Evolutionary conservation across 148 eudicot genomes (phyloP).

Genomic region (Salicornia ramosissima): DNA sequence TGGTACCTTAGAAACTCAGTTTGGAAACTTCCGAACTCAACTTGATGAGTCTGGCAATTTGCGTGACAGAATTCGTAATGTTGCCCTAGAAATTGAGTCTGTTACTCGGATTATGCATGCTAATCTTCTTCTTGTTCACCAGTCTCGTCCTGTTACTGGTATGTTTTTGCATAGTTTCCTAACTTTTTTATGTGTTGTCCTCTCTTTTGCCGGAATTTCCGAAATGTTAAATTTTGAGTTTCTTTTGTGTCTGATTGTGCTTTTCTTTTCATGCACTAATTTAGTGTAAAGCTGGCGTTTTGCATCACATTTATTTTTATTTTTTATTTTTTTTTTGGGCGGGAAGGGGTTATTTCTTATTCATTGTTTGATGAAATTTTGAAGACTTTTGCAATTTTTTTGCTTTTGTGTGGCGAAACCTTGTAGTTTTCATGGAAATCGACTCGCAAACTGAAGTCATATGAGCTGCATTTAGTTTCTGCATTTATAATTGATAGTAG

Average conservation of each 20-base stretch:
- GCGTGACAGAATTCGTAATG: slow-evolving; percentile 57
- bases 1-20: slow-evolving; percentile 51
- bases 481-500: neutral
- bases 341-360: no score
- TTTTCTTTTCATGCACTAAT: no score
- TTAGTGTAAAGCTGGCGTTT: neutral
- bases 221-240: neutral
- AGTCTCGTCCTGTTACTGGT: slow-evolving; percentile 77
- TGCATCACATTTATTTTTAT: neutral
- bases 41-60: slow-evolving; percentile 61
- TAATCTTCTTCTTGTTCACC: slow-evolving; percentile 72
- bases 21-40: slow-evolving; percentile 56
- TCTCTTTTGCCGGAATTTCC: neutral
- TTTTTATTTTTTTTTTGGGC: neutral
- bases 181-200: neutral
- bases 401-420: neutral
- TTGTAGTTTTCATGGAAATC: neutral
- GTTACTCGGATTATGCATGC: slow-evolving; percentile 65
- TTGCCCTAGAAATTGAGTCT: slow-evolving; percentile 68
- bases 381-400: no score
- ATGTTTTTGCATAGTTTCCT: neutral
- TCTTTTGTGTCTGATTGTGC: neutral
- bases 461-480: neutral
- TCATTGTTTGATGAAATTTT: neutral
- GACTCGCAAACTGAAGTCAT: neutral